A percentile compares a stretch with the other conserved stretches of the same genome.
These are phyloP conservation scores for Musa troglodytarum DNA, from an alignment of 176 grass and related monocot genomes.

Conservation along the genomic window DNA sequence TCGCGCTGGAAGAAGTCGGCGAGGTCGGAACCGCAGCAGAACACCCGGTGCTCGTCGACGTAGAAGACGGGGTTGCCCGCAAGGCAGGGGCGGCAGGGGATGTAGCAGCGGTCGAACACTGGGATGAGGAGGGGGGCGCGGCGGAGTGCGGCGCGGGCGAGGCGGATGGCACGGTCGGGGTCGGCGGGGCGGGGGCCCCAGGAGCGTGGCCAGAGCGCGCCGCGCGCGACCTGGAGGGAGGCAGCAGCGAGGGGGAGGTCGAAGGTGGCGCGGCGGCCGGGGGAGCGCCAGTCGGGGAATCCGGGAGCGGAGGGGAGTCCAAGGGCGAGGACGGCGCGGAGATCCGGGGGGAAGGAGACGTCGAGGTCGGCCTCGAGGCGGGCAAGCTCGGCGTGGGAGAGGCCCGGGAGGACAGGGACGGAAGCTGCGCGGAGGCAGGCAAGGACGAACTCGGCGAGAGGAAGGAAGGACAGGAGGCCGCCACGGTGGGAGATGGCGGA, in stretches of 20 bases:
- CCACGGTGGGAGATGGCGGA: constrained; percentile 13
- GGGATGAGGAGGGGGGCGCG: constrained; percentile 30
- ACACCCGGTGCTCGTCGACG: constrained; percentile 46
- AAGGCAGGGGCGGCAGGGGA: constrained; percentile 1
- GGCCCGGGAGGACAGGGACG: constrained; percentile 41
- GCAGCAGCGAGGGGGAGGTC: constrained; percentile 32
- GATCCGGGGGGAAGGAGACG: constrained; percentile 51
- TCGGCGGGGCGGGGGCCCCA: constrained; percentile 7
- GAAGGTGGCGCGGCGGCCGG: constrained; percentile 29
- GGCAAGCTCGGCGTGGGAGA: constrained; percentile 46
- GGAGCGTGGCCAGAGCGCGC: not conserved
- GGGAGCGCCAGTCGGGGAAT: constrained; percentile 52
- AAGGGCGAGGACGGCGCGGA: constrained; percentile 46
- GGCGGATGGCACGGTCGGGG: constrained; percentile 28
- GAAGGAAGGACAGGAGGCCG: constrained; percentile 28
- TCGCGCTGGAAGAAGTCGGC: constrained; percentile 50
- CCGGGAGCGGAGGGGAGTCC: constrained; percentile 45
- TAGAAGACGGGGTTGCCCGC: constrained; percentile 66
- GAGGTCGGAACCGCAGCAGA: constrained; percentile 25
- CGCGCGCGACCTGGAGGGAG: constrained; percentile 9
- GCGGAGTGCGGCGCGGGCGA: not conserved
- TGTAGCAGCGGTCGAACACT: constrained; percentile 35
- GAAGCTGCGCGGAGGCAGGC: constrained; percentile 28
- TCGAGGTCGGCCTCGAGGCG: constrained; percentile 46
- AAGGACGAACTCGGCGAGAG: constrained; percentile 24